phyloP scores from a whole-genome alignment of 2,329 filamentous ascomycete genomes.

The Purpureocillium lavendulum region DNA sequence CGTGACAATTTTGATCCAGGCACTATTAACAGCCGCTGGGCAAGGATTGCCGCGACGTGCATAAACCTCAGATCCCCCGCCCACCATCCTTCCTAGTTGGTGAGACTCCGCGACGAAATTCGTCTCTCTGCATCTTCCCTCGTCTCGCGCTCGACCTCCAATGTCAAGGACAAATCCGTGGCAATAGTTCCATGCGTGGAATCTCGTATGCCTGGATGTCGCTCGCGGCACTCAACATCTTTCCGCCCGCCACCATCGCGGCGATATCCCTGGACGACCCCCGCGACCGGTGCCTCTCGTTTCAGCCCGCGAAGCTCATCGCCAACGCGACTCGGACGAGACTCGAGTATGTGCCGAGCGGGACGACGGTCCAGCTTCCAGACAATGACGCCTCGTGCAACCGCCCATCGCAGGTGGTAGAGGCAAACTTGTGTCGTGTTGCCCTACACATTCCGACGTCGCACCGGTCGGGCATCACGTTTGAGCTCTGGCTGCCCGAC shows the following conservation, averaged over 20 bases:
- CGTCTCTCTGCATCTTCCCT: too few relatives aligned
- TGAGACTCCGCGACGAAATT: too few relatives aligned
- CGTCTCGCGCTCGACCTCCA: too few relatives aligned
- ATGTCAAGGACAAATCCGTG: too few relatives aligned
- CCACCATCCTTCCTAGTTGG: too few relatives aligned
- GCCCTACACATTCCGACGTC: slow-evolving; percentile 10
- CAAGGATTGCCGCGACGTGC: too few relatives aligned
- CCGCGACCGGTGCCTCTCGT: slow-evolving; percentile 1
- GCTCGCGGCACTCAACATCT: background rate
- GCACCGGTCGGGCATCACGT: background rate
- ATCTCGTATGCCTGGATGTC: background rate
- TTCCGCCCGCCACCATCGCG: background rate
- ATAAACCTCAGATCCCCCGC: too few relatives aligned
- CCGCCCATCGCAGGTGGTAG: slow-evolving; percentile 10
- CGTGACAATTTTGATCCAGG: too few relatives aligned
- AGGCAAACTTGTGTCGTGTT: slow-evolving; percentile 11
- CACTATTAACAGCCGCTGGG: too few relatives aligned
- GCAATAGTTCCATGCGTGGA: too few relatives aligned
- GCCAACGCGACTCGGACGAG: slow-evolving; percentile 1
- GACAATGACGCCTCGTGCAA: slow-evolving; percentile 29
- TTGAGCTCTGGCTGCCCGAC: slow-evolving; percentile 39
- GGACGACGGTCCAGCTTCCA: slow-evolving; percentile 13
- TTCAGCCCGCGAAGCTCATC: slow-evolving; percentile 3
- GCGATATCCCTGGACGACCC: background rate
- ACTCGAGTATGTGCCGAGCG: slow-evolving; percentile 5